Base-by-base conservation (phyloP, 768 basidiomycete genomes). In the Collybiopsis luxurians region DNA sequence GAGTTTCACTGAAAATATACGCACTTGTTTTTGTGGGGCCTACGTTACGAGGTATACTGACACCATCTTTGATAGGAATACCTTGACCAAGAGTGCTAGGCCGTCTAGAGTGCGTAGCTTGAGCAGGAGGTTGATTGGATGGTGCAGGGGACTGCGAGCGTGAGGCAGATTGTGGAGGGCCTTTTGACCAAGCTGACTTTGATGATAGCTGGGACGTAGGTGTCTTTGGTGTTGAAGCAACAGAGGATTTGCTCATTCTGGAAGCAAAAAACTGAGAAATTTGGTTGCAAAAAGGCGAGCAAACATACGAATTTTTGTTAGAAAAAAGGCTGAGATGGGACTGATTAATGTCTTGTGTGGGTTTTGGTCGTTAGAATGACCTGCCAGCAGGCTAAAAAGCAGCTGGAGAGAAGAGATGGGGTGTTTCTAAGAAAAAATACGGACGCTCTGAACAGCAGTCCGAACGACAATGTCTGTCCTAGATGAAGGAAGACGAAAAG, bases 181-280 rank as follows among this genome's bases (percentile, higher is more conserved):
- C 92, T 81, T 75, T 88, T 75, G 89, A 77, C 93, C 93, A 96
- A 79, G 91, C 92, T 75, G 92, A 92, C 80, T 85, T 84, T 79
- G 80, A 71, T 71, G 87, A 75, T 76, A 87, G 85, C 82, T 79
- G 84, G 76, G 84, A 43, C 71, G 50, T 21, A 74, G 81, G 81
- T 78, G 76, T 86, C 84, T 87, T 87, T 76, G 82, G 71, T 77
- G 76, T 77, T 73, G 88, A 77, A 73, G 83, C 79, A 73, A 87
- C 82, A 64, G 89, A 85, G 76, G 83, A 84, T 87, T 88, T 94
- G 90, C 90, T 95, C 93, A 95, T 95, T 92, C 90, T 92, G 62
- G 9, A 24, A 26, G 34, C 21, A 44, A 26, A 27, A 36, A 53
- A 60, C 49, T 36, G 21, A 50, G 48, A 56, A 58, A 36, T 34